Base-by-base conservation (phyloP, 345 rosid genomes). In the Eucalyptus camaldulensis region DNA sequence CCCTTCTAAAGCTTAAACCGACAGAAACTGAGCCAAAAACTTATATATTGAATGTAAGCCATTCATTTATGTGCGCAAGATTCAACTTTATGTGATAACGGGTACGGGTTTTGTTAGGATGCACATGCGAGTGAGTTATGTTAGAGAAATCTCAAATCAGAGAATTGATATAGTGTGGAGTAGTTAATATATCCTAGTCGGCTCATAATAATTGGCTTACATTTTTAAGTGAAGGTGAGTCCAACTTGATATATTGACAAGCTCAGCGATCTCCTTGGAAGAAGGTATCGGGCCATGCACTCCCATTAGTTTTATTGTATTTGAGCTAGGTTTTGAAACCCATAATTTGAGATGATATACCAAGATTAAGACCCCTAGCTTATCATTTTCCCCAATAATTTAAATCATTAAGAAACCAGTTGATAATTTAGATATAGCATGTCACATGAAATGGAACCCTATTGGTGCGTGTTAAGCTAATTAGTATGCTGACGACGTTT, bases 211-310 rank as follows among this genome's bases (percentile, higher is more conserved):
- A 53, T 53, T 1, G 58, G 2, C 58, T 53, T 53, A 53, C 4
- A 53, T 53, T 53, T 21, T 53, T 53, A 1, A 21, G 25, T 21
- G 1, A 21, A 21, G 0, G 2, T 53, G 1, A 53, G 24, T 53
- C 10, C 2, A 53, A 19, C 58, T 53, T 17, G 10, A 53, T 53
- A 53, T 53, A 21, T 21, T 53, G 10, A 53, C 0, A 0, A 53
- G 5, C 5, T 53, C 0, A 1, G 2, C 24, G 0, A 4, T 8
- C 21, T 51, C 8, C 21, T 1, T 51, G 0, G 0, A 53, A 53
- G 2, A 53, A 53, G 58, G 58, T 53, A 53, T 0, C 2, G 25
- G 58, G 58, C 58, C 58, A 53, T 53, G 0, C 10, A 0, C 58
- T 53, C 25, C 58, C 10, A 21, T 53, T 53, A 53, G 58, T 19